Conservation (phyloP, 2,329 filamentous ascomycete genomes). For the Ceratocystis ficicola region DNA sequence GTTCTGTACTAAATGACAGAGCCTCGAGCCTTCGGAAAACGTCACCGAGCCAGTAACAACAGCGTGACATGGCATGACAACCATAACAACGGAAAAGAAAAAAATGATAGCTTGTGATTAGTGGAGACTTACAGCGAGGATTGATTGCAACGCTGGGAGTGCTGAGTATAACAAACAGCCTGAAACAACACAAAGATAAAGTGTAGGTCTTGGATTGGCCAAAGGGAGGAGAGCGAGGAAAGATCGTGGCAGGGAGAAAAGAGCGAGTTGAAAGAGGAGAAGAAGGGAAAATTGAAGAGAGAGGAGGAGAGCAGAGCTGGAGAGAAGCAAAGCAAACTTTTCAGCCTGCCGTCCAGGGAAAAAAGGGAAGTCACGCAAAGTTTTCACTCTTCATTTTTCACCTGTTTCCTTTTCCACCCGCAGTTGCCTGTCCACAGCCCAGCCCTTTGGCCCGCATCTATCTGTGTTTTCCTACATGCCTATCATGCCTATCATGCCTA, state of each 20-base stretch:
- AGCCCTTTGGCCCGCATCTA: neutral
- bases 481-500: neutral
- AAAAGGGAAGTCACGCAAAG: neutral
- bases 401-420: neutral
- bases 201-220: no score
- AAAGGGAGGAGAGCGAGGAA: neutral
- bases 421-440: neutral
- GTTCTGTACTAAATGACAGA: neutral
- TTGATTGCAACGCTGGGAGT: neutral
- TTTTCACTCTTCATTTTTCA: neutral
- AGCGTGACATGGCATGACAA: constrained; percentile 8
- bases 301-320: neutral
- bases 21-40: constrained; percentile 3
- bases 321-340: neutral
- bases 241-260: neutral
- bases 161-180: neutral
- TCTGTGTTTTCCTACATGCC: neutral
- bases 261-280: neutral
- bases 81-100: neutral
- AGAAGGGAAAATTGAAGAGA: neutral
- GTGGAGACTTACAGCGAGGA: constrained; percentile 5
- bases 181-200: neutral
- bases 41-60: constrained; percentile 6
- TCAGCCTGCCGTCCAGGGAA: neutral
- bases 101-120: neutral